Base-by-base conservation (phyloP, 2,329 filamentous ascomycete genomes). In the Aspergillus vadensis region DNA sequence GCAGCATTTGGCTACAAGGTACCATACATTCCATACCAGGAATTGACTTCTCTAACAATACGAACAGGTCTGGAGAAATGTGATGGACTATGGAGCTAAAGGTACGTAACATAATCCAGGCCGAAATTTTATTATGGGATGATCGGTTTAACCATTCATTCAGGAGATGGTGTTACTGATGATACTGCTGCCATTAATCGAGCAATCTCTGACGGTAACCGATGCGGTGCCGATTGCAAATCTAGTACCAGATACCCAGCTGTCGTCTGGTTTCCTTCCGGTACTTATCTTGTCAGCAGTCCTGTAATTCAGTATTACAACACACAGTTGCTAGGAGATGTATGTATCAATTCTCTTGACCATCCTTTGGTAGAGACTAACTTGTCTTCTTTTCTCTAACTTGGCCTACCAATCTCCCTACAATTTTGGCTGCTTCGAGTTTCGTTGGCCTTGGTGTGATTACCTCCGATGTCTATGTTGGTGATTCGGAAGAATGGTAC, bases 141-240 rank as follows among this genome's bases (percentile, higher is more conserved):
- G 0, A 25, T 25, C 23, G 6, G 23, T 25, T 25, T 25, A 25
- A 25, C 23, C 1, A 25, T 25, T 25, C 6, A 25, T 25, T 25
- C 21, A 58, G 48, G 55, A 5, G 49, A 58, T 47, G 57, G 57
- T 3, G 15, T 56, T 2, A 50, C 38, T 10, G 59, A 96, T 72
- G 91, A 94, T 69, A 93, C 91, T 0, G 87, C 76, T 0, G 90
- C 91, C 62, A 95, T 96, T 82, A 95, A 95, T 78, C 73, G 77
- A 12, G 91, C 91, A 64, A 88, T 96, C 68, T 80, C 83, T 8
- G 83, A 85, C n/a, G 90, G 90, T 32, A 81, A 82, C 66, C 89
- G 92, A 47, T 96, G 92, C 71, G 90, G 90, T 52, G 74, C 84
- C 60, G 84, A 86, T 65, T 96, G 92, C 72, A 88, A 92, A 70